Evolutionary conservation across 2,329 filamentous ascomycete species (phyloP), one percentile per base, ranked within the genome.

Genomic region (Fusarium nisikadoi): DNA sequence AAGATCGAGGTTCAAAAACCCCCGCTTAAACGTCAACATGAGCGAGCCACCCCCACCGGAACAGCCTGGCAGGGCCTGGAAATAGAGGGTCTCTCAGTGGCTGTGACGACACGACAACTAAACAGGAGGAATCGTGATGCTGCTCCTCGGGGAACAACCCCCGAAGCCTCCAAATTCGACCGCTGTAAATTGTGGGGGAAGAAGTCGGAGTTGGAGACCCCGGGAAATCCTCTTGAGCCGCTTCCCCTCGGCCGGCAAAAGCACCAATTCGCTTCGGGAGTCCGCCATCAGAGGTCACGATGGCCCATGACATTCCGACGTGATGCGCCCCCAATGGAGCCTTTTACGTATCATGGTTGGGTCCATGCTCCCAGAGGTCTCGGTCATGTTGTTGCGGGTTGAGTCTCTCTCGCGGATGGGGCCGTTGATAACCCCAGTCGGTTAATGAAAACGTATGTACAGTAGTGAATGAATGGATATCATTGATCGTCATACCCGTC

Each of bases 141-240:
- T 60, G 62, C 66, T 65, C 35, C 70, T 67, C 70, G 69, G 57
- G 33, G 41, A 67, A 55, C 27, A 43, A 62, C 20, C 61, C 52
- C 70, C 70, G 69, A 65, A 47, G 35, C 64, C 62, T 49, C 46
- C 46, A 33, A 49, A 33, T 23, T 23, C 46, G 11, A 49, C 47
- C 29, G 13, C 47, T 35, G 47, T 35, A 62, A 66, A 68, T 41
- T 75, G 74, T 76, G 74, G 74, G 74, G 74, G 64, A 68, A 76
- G 72, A 76, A 73, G 76, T 71, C 74, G 74, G 74, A 59, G 66
- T 70, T 66, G 65, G 63, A 64, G 62, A 63, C 65, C 74, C 79
- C 79, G 79, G 78, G 77, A 80, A 80, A 80, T 80, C 79, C 77
- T 80, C 79, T 80, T 80, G 76, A 69, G 56, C 63, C 72, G 74